Evolutionary conservation across 2,329 filamentous ascomycete genomes (phyloP).

Genomic region (Claviceps sp.): DNA sequence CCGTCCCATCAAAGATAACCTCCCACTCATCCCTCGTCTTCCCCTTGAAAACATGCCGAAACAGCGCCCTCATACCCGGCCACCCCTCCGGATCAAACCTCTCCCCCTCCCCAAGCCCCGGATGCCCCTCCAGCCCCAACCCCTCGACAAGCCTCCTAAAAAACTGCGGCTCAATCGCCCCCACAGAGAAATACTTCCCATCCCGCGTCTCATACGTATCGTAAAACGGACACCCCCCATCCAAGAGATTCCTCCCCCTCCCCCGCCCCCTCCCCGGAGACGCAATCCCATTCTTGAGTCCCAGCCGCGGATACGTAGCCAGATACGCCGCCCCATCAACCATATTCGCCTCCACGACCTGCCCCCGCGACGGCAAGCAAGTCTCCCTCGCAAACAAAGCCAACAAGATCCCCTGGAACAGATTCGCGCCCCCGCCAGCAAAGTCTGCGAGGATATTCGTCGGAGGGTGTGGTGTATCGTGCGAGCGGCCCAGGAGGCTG

Average conservation of each 20-base stretch:
- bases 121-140: constrained; percentile 42
- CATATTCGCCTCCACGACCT: constrained; percentile 95
- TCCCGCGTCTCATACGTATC: constrained; percentile 79
- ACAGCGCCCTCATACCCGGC: constrained; percentile 48
- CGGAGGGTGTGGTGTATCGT: constrained; percentile 62
- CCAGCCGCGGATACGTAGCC: constrained; percentile 61
- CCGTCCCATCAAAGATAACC: constrained; percentile 70
- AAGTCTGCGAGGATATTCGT: constrained; percentile 83
- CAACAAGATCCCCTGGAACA: constrained; percentile 71
- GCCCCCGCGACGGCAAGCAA: constrained; percentile 54
- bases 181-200: constrained; percentile 71
- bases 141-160: constrained; percentile 55
- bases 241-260: constrained; percentile 65
- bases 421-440: constrained; percentile 71
- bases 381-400: constrained; percentile 36
- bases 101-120: constrained; percentile 37
- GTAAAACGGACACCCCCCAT: constrained; percentile 80
- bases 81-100: constrained; percentile 51
- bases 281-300: constrained; percentile 50
- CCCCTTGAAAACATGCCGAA: constrained; percentile 50
- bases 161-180: constrained; percentile 80
- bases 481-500: constrained; percentile 56
- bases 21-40: constrained; percentile 76
- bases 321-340: constrained; percentile 78
- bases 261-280: constrained; percentile 47